Evolutionary conservation across 78 protist species (phyloP).

Genomic region (Dictyostelium purpureum): DNA sequence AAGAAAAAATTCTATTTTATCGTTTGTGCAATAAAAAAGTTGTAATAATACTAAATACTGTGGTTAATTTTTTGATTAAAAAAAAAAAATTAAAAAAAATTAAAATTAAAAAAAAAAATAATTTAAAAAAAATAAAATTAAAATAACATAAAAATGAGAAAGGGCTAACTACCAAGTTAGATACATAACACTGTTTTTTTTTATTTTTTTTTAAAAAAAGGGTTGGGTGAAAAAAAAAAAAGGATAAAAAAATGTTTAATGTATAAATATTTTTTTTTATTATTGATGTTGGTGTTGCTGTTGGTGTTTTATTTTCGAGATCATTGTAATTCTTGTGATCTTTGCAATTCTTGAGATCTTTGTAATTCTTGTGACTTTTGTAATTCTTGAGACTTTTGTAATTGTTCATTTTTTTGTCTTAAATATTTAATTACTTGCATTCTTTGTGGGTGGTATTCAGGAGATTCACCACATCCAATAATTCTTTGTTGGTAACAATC

Average conservation of each 20-base stretch:
- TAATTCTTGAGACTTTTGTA: neutral
- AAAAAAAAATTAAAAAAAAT: too few relatives aligned
- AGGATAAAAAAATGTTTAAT: neutral
- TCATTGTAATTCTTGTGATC: neutral
- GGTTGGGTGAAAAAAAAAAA: neutral
- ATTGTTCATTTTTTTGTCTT: neutral
- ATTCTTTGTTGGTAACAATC: constrained; percentile 67
- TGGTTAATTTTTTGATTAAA: too few relatives aligned
- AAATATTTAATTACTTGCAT: constrained; percentile 68
- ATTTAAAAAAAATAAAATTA: too few relatives aligned
- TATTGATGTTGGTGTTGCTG: neutral
- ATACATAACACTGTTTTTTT: too few relatives aligned
- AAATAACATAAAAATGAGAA: too few relatives aligned
- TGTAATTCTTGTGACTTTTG: neutral
- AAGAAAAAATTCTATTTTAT: too few relatives aligned
- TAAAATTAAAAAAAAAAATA: too few relatives aligned
- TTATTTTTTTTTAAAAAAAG: neutral
- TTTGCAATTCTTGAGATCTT: neutral
- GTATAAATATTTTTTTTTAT: neutral
- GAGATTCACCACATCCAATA: constrained; percentile 65
- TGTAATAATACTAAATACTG: too few relatives aligned
- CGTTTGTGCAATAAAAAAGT: too few relatives aligned
- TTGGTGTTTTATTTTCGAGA: neutral
- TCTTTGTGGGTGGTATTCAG: constrained; percentile 68
- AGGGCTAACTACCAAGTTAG: too few relatives aligned